Evolutionary conservation across 1,139 yeast species (phyloP).

Genomic region (Saccharomyces pastorianus): DNA sequence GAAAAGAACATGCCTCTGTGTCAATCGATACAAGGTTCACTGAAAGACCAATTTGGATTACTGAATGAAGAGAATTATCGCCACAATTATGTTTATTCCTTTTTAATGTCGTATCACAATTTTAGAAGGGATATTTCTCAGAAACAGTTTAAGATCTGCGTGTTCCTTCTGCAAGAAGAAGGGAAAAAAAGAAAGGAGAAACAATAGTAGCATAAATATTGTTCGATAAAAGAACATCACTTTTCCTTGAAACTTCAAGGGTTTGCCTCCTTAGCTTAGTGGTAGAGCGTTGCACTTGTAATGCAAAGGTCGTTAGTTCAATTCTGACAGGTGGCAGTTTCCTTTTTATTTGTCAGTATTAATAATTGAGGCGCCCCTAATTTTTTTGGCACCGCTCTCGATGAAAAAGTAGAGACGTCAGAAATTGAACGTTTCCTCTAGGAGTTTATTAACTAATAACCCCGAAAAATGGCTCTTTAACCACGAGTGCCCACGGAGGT

Average conservation of each 20-base stretch:
- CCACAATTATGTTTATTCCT: not conserved
- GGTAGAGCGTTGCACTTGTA: conserved; percentile 95
- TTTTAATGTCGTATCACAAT: not conserved
- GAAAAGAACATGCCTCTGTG: not conserved
- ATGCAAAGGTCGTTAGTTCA: conserved; percentile 94
- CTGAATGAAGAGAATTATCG: not conserved
- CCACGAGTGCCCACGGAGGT: not conserved
- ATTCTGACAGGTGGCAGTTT: conserved; percentile 78
- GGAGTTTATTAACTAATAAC: not conserved
- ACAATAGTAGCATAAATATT: not conserved
- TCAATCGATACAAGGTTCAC: not conserved
- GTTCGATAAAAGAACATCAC: too few relatives aligned
- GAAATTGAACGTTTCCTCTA: not conserved
- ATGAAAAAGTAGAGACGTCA: not conserved
- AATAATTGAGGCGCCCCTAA: not conserved
- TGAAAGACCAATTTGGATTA: not conserved
- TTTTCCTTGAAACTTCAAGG: not conserved
- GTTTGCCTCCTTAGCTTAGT: conserved; percentile 75
- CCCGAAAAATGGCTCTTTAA: not conserved
- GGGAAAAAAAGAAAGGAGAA: not conserved
- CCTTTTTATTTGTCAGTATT: not conserved
- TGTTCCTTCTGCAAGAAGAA: not conserved
- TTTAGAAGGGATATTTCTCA: not conserved
- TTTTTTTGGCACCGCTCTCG: not conserved
- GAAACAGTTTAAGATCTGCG: not conserved